Evolutionary conservation across 169 alveolate species (phyloP).

Genomic region (Plasmodium blacklocki): DNA sequence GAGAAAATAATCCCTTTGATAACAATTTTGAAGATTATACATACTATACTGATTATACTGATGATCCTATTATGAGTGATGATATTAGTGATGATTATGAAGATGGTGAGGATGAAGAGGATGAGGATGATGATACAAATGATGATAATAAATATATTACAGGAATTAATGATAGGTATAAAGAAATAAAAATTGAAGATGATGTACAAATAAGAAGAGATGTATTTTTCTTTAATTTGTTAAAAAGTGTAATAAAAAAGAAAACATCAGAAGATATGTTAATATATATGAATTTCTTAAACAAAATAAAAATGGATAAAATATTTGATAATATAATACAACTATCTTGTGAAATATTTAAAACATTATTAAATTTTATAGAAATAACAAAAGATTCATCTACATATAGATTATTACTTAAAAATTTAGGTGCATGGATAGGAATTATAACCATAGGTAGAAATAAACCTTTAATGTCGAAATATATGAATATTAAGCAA

Average conservation of each 20-base stretch:
- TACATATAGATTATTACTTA: constrained; percentile 89
- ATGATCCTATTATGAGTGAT: constrained; percentile 59
- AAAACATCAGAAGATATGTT: constrained; percentile 82
- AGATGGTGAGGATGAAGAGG: constrained; percentile 12
- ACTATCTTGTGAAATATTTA: constrained; percentile 89
- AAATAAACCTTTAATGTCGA: constrained; percentile 91
- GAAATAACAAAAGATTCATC: constrained; percentile 88
- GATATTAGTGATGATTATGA: constrained; percentile 70
- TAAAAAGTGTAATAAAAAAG: constrained; percentile 79
- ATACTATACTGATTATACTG: constrained; percentile 46
- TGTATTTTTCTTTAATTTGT: constrained; percentile 80
- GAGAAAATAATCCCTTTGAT: background rate
- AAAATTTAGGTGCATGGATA: constrained; percentile 91
- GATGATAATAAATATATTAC: constrained; percentile 78
- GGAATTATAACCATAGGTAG: constrained; percentile 91
- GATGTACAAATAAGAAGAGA: constrained; percentile 79
- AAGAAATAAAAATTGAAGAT: constrained; percentile 79
- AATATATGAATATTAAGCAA: constrained; percentile 90
- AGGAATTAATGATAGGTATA: constrained; percentile 77
- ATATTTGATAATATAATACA: constrained; percentile 81
- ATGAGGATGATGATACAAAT: constrained; percentile 52
- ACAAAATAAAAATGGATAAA: constrained; percentile 78
- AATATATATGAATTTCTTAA: constrained; percentile 79
- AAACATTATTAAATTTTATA: constrained; percentile 87
- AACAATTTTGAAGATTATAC: background rate